These are phyloP conservation scores for Alternaria sp. DNA, from an alignment of 2,329 filamentous ascomycete genomes.

Conservation along the genomic window DNA sequence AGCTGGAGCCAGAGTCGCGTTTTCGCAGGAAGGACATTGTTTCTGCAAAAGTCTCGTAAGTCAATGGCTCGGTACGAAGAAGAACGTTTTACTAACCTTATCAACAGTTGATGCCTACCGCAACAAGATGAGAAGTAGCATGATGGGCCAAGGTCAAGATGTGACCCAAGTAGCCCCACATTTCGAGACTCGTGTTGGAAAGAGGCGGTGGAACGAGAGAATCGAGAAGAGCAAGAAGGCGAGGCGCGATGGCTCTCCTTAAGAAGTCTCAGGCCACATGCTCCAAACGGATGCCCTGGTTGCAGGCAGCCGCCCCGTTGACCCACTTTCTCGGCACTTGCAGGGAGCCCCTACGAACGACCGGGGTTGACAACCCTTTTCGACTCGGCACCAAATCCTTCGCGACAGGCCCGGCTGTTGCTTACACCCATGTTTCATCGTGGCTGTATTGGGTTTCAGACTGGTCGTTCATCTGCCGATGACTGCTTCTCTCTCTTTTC, in stretches of 20 bases:
- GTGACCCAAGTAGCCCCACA: slow-evolving; percentile 76
- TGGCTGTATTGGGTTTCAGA: slow-evolving; percentile 34
- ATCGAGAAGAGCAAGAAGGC: slow-evolving; percentile 52
- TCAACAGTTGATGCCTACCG: slow-evolving; percentile 86
- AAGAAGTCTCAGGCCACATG: slow-evolving; percentile 34
- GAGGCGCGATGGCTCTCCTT: slow-evolving; percentile 48
- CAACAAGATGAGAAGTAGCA: slow-evolving; percentile 84
- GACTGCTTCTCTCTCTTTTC: slow-evolving; percentile 8
- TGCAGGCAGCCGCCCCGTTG: slow-evolving; percentile 30
- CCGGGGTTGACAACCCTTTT: slow-evolving; percentile 38
- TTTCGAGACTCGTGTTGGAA: slow-evolving; percentile 87
- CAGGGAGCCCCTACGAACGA: slow-evolving; percentile 43
- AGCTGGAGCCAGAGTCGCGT: slow-evolving; percentile 94
- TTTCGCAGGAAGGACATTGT: slow-evolving; percentile 84
- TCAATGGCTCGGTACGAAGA: slow-evolving; percentile 35
- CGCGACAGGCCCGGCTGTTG: slow-evolving; percentile 23
- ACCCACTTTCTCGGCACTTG: slow-evolving; percentile 42
- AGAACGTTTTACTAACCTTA: slow-evolving; percentile 29
- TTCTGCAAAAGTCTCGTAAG: slow-evolving; percentile 90
- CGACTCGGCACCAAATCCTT: slow-evolving; percentile 31
- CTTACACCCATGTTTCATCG: slow-evolving; percentile 29
- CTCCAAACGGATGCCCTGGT: slow-evolving; percentile 36
- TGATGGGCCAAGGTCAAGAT: slow-evolving; percentile 79
- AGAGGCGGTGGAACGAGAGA: slow-evolving; percentile 65
- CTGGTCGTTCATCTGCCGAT: slow-evolving; percentile 8